Evolutionary conservation across 345 rosid species (phyloP), one percentile per base, ranked within the genome.

Genomic region (Melaleuca quinquenervia): DNA sequence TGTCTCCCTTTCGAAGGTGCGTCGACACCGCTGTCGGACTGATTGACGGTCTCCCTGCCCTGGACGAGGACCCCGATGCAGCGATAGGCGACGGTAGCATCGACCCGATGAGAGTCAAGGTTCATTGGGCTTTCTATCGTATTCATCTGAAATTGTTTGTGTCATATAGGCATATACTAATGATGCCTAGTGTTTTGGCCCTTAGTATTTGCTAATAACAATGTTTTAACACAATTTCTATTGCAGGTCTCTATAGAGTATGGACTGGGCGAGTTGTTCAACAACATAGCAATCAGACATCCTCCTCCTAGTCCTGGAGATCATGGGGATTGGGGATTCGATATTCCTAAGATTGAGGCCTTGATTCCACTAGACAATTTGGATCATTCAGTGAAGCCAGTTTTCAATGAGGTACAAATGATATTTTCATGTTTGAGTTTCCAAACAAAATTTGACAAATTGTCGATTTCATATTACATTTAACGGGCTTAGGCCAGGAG

Each of bases 201-300:
- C 78, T 70, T 32, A 16, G 6, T 7, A 64, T 32, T 64, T 16
- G 76, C 44, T 7, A 29, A 32, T 7, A 11, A 32, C 16, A 29
- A 16, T 20, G 24, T 32, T 64, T n/a, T 32, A 32, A 53, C 21
- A 5, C 55, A 12, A 3, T 5, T 36, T 1, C 8, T 11, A 51
- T 20, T 76, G 52, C 89, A 97, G 99, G 96, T 94, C 15, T 86
- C 95, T 24, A 86, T 97, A 52, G 99, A 96, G 84, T 89, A 87
- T 90, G 98, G 98, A 84, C 87, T 97, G 86, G 93, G 97, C 84
- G 99, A 95, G 92, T 90, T 94, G 94, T 22, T 97, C 87, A 95
- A 90, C 84, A 45, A 85, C 82, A 88, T 86, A 64, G 95, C 99
- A 76, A 94, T 96, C 44, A 90, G 92, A 54, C 83, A 41, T 83